A percentile compares a stretch with the other conserved stretches of the same genome.
These are phyloP conservation scores for Fragaria vesca DNA, from an alignment of 306 rosid species.

Conservation along the genomic window DNA sequence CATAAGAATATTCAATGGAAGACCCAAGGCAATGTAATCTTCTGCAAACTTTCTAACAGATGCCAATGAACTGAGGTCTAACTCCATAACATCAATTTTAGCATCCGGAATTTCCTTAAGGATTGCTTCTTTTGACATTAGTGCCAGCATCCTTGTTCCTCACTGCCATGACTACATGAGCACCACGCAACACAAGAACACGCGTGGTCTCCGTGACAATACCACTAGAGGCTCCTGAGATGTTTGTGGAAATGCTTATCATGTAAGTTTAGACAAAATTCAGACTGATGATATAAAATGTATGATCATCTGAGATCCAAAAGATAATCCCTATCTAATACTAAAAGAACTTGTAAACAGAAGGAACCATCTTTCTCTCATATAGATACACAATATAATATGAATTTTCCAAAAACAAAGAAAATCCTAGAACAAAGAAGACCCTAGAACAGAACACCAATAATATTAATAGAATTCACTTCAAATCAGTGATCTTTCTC, in stretches of 20 bases:
- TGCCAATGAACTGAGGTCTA: conserved; percentile 65
- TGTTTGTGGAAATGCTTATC: background rate
- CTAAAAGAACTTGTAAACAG: background rate
- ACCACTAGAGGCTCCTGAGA: conserved; percentile 79
- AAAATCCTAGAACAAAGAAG: background rate
- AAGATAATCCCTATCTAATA: background rate
- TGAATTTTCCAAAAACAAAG: background rate
- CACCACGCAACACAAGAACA: conserved; percentile 76
- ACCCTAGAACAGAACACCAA: background rate
- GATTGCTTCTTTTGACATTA: conserved; percentile 45
- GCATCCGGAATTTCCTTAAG: conserved; percentile 58
- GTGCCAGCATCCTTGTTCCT: conserved; percentile 55
- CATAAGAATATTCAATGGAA: conserved; percentile 80
- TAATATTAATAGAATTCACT: background rate
- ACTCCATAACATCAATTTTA: conserved; percentile 59
- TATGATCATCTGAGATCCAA: background rate
- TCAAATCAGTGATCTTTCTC: background rate
- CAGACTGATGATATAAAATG: background rate
- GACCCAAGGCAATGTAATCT: conserved; percentile 50
- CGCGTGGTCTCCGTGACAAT: conserved; percentile 70
- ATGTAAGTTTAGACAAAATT: background rate
- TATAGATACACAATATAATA: background rate
- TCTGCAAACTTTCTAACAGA: conserved; percentile 65
- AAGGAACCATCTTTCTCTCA: background rate
- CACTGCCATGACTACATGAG: conserved; percentile 70